Percentiles rank a stretch among this genome's conserved stretches.
phyloP scores from a whole-genome alignment of 2,329 filamentous ascomycete species.

The Dryadomyces sulphureus region DNA sequence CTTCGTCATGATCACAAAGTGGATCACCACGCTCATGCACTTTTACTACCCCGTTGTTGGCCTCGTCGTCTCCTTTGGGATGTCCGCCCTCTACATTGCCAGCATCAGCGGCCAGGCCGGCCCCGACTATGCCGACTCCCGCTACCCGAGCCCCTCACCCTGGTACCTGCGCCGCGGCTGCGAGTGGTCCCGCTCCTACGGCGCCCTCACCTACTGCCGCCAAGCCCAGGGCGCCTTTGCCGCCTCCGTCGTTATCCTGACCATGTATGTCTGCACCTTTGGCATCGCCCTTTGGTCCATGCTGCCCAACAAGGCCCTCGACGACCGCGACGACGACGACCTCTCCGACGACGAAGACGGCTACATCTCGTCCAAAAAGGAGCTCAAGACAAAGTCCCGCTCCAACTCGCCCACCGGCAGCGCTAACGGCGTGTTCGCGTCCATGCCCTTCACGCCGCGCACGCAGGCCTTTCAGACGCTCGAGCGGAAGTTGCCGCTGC shows the following conservation, averaged over 20 bases:
- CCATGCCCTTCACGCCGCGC: constrained; percentile 8
- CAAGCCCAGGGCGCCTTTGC: constrained; percentile 56
- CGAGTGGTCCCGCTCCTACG: constrained; percentile 38
- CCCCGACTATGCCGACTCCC: constrained; percentile 54
- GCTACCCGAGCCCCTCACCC: constrained; percentile 44
- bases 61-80: constrained; percentile 37
- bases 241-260: constrained; percentile 53
- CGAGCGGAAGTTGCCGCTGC: constrained; percentile 40
- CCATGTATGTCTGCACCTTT: constrained; percentile 38
- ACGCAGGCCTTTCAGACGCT: constrained; percentile 48
- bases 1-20: constrained; percentile 61
- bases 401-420: not conserved
- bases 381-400: constrained; percentile 41
- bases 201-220: constrained; percentile 43
- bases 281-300: constrained; percentile 43
- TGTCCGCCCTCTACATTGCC: constrained; percentile 48
- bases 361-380: constrained; percentile 21
- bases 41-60: constrained; percentile 54
- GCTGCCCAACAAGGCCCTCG: constrained; percentile 39
- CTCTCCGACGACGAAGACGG: constrained; percentile 16
- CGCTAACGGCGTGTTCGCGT: not conserved
- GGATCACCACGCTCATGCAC: constrained; percentile 55
- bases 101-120: constrained; percentile 58
- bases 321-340: constrained; percentile 26
- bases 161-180: constrained; percentile 69